A percentile compares a stretch with the other conserved stretches of the same genome.
Evolutionary conservation across 2,329 filamentous ascomycete species (phyloP).

Genomic region (Trichocomaceae sp.): DNA sequence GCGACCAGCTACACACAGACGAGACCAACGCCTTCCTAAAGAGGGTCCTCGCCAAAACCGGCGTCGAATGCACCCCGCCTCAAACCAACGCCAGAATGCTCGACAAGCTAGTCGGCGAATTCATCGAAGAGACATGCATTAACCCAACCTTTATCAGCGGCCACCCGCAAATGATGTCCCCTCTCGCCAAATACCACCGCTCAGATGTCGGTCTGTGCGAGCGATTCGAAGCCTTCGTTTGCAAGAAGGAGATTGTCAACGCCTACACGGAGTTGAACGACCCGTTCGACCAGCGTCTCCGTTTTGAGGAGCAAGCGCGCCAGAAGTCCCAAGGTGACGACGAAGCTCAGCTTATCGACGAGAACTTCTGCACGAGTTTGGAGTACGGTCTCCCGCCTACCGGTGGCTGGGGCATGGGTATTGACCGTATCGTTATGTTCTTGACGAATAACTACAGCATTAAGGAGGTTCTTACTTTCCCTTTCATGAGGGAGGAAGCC

Average conservation of each 20-base stretch:
- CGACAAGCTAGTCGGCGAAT: conserved; percentile 88
- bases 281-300: conserved; percentile 84
- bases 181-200: conserved; percentile 92
- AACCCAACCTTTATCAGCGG: conserved; percentile 88
- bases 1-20: conserved; percentile 79
- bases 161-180: conserved; percentile 86
- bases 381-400: conserved; percentile 91
- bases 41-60: conserved; percentile 76
- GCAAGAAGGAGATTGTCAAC: conserved; percentile 95
- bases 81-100: conserved; percentile 94
- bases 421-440: conserved; percentile 92
- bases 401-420: conserved; percentile 93
- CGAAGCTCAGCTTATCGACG: conserved; percentile 91
- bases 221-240: conserved; percentile 95
- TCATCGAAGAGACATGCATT: conserved; percentile 87
- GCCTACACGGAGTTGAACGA: conserved; percentile 98
- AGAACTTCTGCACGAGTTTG: conserved; percentile 85
- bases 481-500: conserved; percentile 91
- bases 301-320: conserved; percentile 88
- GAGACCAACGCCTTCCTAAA: conserved; percentile 87
- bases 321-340: conserved; percentile 97
- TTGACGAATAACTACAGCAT: conserved; percentile 93
- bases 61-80: conserved; percentile 81
- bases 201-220: conserved; percentile 77
- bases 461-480: conserved; percentile 93